Base-by-base conservation (phyloP, 148 eudicot species). In the Oxyria digyna region DNA sequence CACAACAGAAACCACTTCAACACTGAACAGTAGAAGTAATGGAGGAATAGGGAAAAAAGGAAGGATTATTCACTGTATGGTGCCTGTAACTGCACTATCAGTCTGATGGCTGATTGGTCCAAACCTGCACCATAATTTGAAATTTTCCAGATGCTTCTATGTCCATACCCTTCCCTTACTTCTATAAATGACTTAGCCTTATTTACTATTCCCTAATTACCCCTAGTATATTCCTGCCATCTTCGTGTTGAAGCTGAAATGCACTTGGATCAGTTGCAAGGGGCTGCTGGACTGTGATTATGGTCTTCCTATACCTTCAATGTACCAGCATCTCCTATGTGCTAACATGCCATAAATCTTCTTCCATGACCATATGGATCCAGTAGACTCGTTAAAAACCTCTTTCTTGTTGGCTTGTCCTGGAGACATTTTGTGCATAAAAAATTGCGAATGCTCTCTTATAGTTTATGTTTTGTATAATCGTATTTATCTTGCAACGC, bases 331-430 rank as follows among this genome's bases (percentile, higher is more conserved):
- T 43, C 18, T 43, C 18, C 49, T 13, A 43, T 27, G 31, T 52
- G 21, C 31, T 1, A 52, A 23, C 31, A 52, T 52, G 59, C 14
- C 14, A 8, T 21, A 52, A 23, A 24, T 24, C 59, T 26, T 55
- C 32, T 54, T 54, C 32, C 62, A 18, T 6, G 55, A 49, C 20
- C 24, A 18, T 18, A 18, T 20, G 13, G 27, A 20, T 18, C 26
- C 32, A 54, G 31, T 11, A 54, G 31, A 54, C 32, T 54, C 33
- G 26, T 54, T 54, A 71, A 78, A 66, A 75, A 64, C 74, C 42
- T 43, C 74, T 46, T 42, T 55, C 32, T 12, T 26, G 7, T 33
- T 55, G n/a, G 32, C 6, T 13, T 55, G 24, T 55, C 62, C 62
- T 24, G 17, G 62, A 24, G 15, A 26, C 62, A 55, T 24, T 24